phyloP scores from a whole-genome alignment of 2,329 filamentous ascomycete species.

The Phoma sp. region DNA sequence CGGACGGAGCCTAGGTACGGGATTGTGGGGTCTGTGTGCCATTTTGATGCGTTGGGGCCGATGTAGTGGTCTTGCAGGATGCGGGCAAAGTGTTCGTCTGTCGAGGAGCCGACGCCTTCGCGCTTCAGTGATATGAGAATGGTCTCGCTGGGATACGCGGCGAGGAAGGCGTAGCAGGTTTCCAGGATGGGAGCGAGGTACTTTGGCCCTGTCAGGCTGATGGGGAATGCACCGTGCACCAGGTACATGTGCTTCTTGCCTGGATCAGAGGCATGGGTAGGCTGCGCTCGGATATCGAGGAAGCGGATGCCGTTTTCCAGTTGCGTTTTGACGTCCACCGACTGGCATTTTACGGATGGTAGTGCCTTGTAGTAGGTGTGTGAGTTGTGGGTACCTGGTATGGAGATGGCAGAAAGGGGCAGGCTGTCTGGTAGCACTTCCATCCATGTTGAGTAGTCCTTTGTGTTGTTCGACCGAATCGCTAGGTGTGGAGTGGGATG shows the following conservation, averaged over 20 bases:
- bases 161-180: conserved; percentile 77
- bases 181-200: conserved; percentile 77
- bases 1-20: conserved; percentile 80
- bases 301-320: conserved; percentile 91
- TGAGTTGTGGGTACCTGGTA: conserved; percentile 95
- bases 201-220: conserved; percentile 82
- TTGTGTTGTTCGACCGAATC: conserved; percentile 34
- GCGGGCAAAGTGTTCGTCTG: conserved; percentile 78
- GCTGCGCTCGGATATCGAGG: conserved; percentile 86
- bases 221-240: conserved; percentile 89
- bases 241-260: conserved; percentile 75
- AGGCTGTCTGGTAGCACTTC: conserved; percentile 72
- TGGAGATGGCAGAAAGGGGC: conserved; percentile 80
- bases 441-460: conserved; percentile 84
- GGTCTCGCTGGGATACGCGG: conserved; percentile 79
- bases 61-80: conserved; percentile 76
- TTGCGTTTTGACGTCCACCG: conserved; percentile 77
- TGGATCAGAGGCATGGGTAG: conserved; percentile 62
- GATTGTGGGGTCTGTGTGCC: conserved; percentile 78
- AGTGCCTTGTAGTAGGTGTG: conserved; percentile 84
- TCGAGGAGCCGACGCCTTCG: conserved; percentile 82
- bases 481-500: conserved; percentile 51
- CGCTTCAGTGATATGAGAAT: conserved; percentile 89
- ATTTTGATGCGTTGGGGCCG: conserved; percentile 65
- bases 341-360: conserved; percentile 92